Evolutionary conservation across 495 filamentous ascomycete genomes (phyloP), one percentile per base, ranked within the genome.

Genomic region (Aspergillus haitiensis): DNA sequence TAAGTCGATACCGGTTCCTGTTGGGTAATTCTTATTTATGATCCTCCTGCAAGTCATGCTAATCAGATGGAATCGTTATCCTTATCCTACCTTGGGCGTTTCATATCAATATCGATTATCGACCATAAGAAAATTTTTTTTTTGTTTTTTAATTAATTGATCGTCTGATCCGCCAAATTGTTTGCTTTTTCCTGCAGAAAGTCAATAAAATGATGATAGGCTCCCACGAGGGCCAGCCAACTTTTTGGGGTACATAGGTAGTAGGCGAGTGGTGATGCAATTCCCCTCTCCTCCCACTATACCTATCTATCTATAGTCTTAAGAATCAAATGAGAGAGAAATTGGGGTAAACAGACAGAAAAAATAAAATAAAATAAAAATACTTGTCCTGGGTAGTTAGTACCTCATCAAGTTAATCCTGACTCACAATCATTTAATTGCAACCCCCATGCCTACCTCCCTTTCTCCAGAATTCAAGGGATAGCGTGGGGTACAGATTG

Each of bases 401-500:
- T 47, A 7, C 16, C 15, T 21, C 27, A n/a, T n/a, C 8, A 7
- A 16, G n/a, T 10, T 9, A 9, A 3, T 21, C 44, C 16, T 47
- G 44, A 47, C 44, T 47, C 44, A 21, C 44, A 47, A 21, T 21
- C 8, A 7, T 21, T 18, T 47, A 18, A 10, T 18, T 47, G 44
- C 27, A 37, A 62, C 56, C 64, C 64, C 60, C 60, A 63, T 58
- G 44, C 64, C 21, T 27, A n/a, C 3, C 3, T 27, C 3, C 3
- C 44, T 52, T 52, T 52, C 55, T 61, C 63, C 44, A 52, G 55
- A 50, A 27, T 15, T n/a, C 42, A 40, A 40, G 40, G 35, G 13
- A 48, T 66, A 60, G 64, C 64, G 64, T 66, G 64, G 64, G 64
- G 64, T 57, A 51, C 33, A 36, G 42, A 27, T 27, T 27, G 21